Evolutionary conservation across 179 eudicot genomes (phyloP), one percentile per base, ranked within the genome.

Genomic region (Beta corolliflora): DNA sequence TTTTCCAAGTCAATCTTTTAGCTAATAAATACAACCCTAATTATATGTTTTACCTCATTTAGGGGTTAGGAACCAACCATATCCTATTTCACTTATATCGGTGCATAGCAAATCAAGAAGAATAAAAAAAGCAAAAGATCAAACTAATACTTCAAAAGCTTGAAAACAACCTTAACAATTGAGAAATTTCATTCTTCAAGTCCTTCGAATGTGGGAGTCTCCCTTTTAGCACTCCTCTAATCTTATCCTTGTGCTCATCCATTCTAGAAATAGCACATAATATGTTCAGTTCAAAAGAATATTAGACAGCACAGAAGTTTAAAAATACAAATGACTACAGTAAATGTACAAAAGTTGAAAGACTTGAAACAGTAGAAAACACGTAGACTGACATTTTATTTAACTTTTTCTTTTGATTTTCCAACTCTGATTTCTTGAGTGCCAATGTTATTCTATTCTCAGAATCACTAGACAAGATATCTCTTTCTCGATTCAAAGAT

Each of bases 181-280:
- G 84, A 69, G 79, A 63, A 77, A 93, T 86, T 86, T 94, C 97
- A 54, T 80, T 85, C 77, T 90, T 93, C 91, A 88, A 81, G 82
- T 94, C 98, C 87, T 90, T 90, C 41, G 92, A 97, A 21, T 88
- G 79, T 63, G 99, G 99, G 72, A 93, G 88, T 84, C 98, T 93
- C 81, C 99, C 99, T 88, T 96, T 96, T 81, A 93, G 86, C 72
- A 88, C 90, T 82, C 89, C 92, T 89, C 88, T 92, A 79, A 96
- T 87, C 89, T 89, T 93, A 71, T 90, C 98, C 86, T 88, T 92
- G 88, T 85, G 71, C 36, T 96, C 99, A 82, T 93, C 93, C 80
- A 93, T 74, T 89, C 99, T 96, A 89, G 59, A 88, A 87, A 83
- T 48, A 82, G 73, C n/a, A 81, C 63, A 77, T 48, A 80, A 65